Conservation (phyloP, 2,329 filamentous ascomycete genomes). For the Colletotrichum zoysiae region DNA sequence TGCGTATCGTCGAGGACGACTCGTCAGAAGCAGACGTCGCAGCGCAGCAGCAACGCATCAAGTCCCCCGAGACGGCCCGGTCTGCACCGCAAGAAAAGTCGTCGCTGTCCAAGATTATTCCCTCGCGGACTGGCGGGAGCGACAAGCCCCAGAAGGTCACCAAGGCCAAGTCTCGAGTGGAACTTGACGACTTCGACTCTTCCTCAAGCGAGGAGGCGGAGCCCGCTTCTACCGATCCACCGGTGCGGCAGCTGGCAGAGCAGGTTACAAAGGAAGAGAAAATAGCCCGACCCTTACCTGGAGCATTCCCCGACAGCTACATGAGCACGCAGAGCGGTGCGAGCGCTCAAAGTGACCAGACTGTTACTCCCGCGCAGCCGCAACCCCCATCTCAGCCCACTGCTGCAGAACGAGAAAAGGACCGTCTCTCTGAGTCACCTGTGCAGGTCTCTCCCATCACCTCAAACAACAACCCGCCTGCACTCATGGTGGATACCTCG, state of each 20-base stretch:
- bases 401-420: constrained; percentile 43
- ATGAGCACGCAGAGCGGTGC: constrained; percentile 48
- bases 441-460: constrained; percentile 72
- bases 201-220: constrained; percentile 62
- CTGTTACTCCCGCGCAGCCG: constrained; percentile 45
- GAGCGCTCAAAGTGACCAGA: constrained; percentile 51
- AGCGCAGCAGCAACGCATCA: constrained; percentile 45
- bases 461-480: constrained; percentile 68
- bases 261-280: constrained; percentile 42
- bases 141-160: constrained; percentile 65
- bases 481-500: constrained; percentile 77
- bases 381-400: constrained; percentile 20
- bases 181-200: constrained; percentile 78
- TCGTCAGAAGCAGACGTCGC: constrained; percentile 46
- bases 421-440: constrained; percentile 76
- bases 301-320: constrained; percentile 58
- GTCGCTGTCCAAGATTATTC: constrained; percentile 58
- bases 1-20: constrained; percentile 70
- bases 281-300: constrained; percentile 52
- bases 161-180: constrained; percentile 71
- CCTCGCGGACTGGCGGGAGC: constrained; percentile 57
- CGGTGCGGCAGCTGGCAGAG: constrained; percentile 47
- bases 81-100: constrained; percentile 58
- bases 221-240: constrained; percentile 45
- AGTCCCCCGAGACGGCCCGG: constrained; percentile 49